Conservation (phyloP, 2,329 filamentous ascomycete species). For the Metarhizium anisopliae region DNA sequence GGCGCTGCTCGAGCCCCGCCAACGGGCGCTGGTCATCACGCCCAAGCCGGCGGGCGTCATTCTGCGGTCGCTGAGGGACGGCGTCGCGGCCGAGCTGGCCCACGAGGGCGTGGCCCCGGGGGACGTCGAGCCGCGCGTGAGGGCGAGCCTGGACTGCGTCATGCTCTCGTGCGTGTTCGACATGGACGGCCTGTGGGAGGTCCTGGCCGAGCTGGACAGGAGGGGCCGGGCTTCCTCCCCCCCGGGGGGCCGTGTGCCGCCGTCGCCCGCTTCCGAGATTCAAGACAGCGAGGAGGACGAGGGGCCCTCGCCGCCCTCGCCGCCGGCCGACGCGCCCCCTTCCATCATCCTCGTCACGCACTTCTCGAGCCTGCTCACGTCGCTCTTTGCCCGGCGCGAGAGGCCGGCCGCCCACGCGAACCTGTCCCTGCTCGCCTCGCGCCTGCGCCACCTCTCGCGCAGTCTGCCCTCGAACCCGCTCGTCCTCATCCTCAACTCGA, state of each 20-base stretch:
- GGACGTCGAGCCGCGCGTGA: conserved; percentile 16
- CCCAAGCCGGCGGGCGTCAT: conserved; percentile 33
- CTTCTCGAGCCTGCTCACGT: conserved; percentile 40
- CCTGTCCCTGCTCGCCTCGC: conserved; percentile 37
- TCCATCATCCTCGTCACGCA: conserved; percentile 45
- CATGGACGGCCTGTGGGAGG: conserved; percentile 48
- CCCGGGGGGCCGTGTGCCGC: background rate
- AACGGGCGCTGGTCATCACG: conserved; percentile 36
- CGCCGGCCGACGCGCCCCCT: conserved; percentile 2
- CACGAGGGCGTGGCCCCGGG: conserved; percentile 5
- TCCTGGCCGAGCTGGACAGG: conserved; percentile 39
- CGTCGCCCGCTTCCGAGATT: conserved; percentile 15
- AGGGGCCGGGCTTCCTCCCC: no score
- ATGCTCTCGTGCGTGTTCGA: conserved; percentile 50
- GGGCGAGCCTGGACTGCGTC: conserved; percentile 36
- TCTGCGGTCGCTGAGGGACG: conserved; percentile 31
- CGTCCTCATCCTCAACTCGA: conserved; percentile 47
- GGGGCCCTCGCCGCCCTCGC: conserved; percentile 8
- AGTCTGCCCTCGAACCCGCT: conserved; percentile 33
- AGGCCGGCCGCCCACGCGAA: conserved; percentile 37
- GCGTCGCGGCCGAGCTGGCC: conserved; percentile 26
- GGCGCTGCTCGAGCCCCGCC: conserved; percentile 21
- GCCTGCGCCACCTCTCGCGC: conserved; percentile 36
- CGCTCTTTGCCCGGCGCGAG: conserved; percentile 41
- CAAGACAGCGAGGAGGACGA: conserved; percentile 25